A percentile compares a stretch with the other conserved stretches of the same genome.
Evolutionary conservation across 257 asterid species (phyloP).

Genomic region (Capsicum chinense): DNA sequence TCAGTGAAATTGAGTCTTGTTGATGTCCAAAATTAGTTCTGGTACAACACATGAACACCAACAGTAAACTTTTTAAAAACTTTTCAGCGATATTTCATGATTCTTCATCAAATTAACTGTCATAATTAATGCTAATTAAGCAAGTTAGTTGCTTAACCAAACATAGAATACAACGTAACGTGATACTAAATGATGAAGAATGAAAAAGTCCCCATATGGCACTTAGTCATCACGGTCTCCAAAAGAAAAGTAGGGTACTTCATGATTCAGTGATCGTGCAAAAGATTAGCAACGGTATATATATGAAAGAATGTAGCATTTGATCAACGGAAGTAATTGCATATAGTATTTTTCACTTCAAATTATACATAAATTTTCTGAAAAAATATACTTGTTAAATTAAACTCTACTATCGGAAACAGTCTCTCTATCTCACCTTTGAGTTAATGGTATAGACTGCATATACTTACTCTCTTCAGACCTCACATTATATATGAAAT

Average conservation of each 20-base stretch:
- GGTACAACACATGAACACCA: neutral
- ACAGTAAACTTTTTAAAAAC: neutral
- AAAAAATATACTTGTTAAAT: too few species aligned
- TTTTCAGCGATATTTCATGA: neutral
- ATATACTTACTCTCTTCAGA: too few species aligned
- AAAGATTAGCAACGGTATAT: neutral
- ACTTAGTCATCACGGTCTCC: neutral
- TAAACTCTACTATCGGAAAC: neutral
- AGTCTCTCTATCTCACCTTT: too few species aligned
- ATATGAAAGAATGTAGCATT: neutral
- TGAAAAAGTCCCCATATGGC: neutral
- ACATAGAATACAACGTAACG: neutral
- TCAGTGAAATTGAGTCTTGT: neutral
- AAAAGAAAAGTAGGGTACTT: neutral
- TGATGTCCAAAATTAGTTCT: too few species aligned
- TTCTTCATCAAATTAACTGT: neutral
- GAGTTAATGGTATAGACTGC: too few species aligned
- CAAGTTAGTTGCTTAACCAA: neutral
- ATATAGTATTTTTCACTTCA: neutral
- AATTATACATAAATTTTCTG: too few species aligned
- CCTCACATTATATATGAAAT: too few species aligned
- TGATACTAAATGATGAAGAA: neutral
- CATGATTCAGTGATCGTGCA: neutral
- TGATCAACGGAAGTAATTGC: neutral
- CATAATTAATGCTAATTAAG: neutral